Percentiles rank a stretch among this genome's conserved stretches.
Conservation (phyloP, 208 protist species). For the Acanthamoeba healyi region DNA sequence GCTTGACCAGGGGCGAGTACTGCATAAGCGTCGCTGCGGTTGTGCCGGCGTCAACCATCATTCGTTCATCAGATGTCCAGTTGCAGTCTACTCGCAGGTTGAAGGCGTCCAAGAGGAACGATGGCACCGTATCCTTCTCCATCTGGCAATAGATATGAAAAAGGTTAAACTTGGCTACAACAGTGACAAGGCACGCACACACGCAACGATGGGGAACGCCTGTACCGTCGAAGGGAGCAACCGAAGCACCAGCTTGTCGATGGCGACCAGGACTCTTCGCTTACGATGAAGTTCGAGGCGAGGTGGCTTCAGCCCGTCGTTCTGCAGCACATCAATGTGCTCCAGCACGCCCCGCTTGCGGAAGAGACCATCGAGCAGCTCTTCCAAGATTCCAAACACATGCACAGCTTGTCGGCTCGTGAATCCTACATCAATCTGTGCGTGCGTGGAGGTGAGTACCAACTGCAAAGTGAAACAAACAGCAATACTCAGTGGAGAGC, state of each 20-base stretch:
- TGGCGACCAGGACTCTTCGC: conserved; percentile 13
- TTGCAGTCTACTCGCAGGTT: not conserved
- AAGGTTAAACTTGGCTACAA: too few relatives aligned
- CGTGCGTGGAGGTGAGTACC: not conserved
- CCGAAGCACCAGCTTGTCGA: conserved; percentile 2
- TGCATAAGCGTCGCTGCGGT: conserved; percentile 1
- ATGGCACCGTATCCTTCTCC: conserved; percentile 25
- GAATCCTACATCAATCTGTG: conserved; percentile 9
- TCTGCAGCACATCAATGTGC: not conserved
- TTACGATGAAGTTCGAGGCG: not conserved
- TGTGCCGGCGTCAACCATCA: not conserved
- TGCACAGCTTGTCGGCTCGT: conserved; percentile 14
- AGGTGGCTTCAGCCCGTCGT: not conserved
- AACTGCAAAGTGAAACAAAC: not conserved
- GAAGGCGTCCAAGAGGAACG: conserved; percentile 7
- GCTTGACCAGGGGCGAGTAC: not conserved
- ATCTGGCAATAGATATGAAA: not conserved
- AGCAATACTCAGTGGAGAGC: not conserved
- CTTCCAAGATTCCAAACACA: conserved; percentile 45
- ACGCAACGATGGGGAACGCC: too few relatives aligned
- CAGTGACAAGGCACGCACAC: too few relatives aligned
- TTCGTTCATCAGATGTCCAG: conserved; percentile 3
- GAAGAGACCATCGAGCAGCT: conserved; percentile 57
- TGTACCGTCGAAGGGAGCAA: not conserved
- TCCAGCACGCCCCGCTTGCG: conserved; percentile 7